Base-by-base conservation (phyloP, 2,329 filamentous ascomycete species). In the Venturia aucupariae region DNA sequence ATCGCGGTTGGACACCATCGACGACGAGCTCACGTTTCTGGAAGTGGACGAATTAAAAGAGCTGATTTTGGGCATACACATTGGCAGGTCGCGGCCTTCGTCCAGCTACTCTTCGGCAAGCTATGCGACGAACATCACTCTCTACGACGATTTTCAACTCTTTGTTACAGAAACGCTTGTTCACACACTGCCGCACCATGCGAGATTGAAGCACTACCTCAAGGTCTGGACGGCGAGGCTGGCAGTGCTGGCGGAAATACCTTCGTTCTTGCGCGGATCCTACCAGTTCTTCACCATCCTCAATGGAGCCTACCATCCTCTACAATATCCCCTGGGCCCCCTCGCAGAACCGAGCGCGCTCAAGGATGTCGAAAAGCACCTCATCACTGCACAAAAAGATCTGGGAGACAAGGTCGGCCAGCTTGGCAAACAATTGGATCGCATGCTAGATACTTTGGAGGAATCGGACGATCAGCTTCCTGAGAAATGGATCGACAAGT, bases 81-180 rank as follows among this genome's bases (percentile, higher is more conserved):
- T 70, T 77, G 54, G 70, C 64, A 74, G 72, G 57, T 76, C 75
- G 57, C 72, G 73, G 78, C 84, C 77, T 51, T 73, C 76, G 19
- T 81, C 79, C 35, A 72, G 73, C 66, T 72, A 73, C 66, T 67
- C 65, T 15, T 27, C 44, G 24, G 71, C 68, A 41, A 69, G 69
- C 4, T 67, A 39, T 27, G 70, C 72, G 59, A 70, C 70, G 38
- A 78, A 79, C 51, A 90, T 90, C 74, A 84, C 83, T 67, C 86
- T 84, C 66, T 85, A 97, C 80, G 92, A 94, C 70, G 94, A 97
- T 74, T 86, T 96, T 70, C 92, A 91, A 10, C 90, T 93, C 30
- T 83, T 97, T 59, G 84, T 97, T 65, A 97, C 94, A 0, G 90
- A 92, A 35, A 96, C 93, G 41, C 89, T 96, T 22, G 78, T 99